Evolutionary conservation across 2,329 filamentous ascomycete species (phyloP), one percentile per base, ranked within the genome.

Genomic region (Pseudogymnoascus sp.): DNA sequence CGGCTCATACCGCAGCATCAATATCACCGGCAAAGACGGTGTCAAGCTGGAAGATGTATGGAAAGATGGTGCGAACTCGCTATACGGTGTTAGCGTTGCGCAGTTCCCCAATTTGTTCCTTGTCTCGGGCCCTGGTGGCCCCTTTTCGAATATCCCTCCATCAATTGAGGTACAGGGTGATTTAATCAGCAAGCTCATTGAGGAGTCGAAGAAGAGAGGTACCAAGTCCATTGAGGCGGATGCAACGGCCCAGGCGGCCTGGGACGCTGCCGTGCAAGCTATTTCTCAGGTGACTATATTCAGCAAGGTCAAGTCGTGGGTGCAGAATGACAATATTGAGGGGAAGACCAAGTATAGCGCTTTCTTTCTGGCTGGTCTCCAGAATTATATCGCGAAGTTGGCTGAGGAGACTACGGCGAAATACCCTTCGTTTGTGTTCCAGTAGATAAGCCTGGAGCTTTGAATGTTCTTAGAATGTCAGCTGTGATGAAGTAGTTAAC

Each of bases 41-140:
- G 31, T 70, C 0, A 67, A 65, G 3, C 64, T 76, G n/a, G 64
- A 65, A 8, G 71, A 76, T 2, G 66, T 68, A 4, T 76, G 74
- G 74, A 63, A 66, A 6, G 60, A 72, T 2, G 73, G 72, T 3
- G 69, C 71, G 3, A 65, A 62, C 31, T 74, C 74, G 0, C 68
- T 70, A 4, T 65, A 81, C 1, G 80, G 79, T 0, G 73, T 77
- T 10, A 73, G 75, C 0, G 72, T 77, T 13, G 66, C 72, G 9
- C 73, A 73, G 3, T 80, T 78, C 65, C 78, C 79, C 0, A 82
- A 82, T 60, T 73, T 81, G 71, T 80, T 81, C 71, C 77, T 78
- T 62, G 69, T 71, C 6, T 77, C 75, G 61, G 76, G 76, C 0
- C 76, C 76, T 1, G 76, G 79, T 36, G 73, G 68, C 1, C 77